These are phyloP conservation scores for Boehmeria nivea DNA, from an alignment of 306 rosid species.

Conservation along the genomic window DNA sequence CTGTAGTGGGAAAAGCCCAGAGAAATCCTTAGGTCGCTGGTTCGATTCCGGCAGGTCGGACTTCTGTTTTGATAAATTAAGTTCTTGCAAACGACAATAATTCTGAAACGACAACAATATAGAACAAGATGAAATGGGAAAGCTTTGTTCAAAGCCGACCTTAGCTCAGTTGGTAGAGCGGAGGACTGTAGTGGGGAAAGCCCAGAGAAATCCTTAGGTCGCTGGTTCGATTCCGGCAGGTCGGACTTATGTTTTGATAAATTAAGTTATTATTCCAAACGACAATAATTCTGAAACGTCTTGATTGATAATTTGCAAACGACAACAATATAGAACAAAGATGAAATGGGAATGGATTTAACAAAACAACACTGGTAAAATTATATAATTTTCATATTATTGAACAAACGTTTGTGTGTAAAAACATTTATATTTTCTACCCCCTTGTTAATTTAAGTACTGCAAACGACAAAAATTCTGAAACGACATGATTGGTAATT, in stretches of 20 bases:
- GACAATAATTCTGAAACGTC: no score
- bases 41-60: conserved; percentile 26
- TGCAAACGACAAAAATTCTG: no score
- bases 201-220: conserved; percentile 14
- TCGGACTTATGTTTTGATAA: neutral
- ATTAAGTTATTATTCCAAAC: neutral
- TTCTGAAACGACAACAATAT: neutral
- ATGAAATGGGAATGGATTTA: no score
- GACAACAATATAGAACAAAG: neutral
- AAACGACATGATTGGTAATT: no score
- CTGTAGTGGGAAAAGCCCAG: conserved; percentile 11
- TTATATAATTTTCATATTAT: no score
- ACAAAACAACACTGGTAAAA: no score
- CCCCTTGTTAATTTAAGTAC: no score
- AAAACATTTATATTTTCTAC: no score
- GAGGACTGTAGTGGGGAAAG: conserved; percentile 21
- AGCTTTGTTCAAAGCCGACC: conserved; percentile 4
- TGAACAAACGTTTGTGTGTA: no score
- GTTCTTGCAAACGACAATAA: neutral
- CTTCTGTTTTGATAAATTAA: neutral
- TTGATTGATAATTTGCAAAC: no score
- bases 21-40: conserved; percentile 23
- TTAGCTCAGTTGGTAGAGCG: conserved; percentile 30
- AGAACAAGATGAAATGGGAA: neutral
- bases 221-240: conserved; percentile 27